A percentile compares a stretch with the other conserved stretches of the same genome.
phyloP scores from a whole-genome alignment of 305 asterid species.

The Rubia tinctorum region DNA sequence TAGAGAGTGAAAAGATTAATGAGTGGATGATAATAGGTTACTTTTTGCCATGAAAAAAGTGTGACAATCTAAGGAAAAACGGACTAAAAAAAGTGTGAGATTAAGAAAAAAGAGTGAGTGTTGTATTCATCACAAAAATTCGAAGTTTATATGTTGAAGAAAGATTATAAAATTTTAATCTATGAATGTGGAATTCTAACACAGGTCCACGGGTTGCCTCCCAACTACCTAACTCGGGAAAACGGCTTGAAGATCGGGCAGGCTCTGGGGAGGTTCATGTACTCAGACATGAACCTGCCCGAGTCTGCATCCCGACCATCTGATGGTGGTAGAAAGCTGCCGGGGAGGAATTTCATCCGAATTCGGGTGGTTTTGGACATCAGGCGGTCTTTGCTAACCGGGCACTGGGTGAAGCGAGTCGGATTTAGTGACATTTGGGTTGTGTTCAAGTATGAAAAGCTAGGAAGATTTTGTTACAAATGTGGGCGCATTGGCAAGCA shows the following conservation, averaged over 20 bases:
- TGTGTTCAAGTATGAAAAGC: slow-evolving; percentile 31
- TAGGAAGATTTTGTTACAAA: slow-evolving; percentile 27
- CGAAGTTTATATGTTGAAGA: too few relatives aligned
- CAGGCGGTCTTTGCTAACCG: slow-evolving; percentile 22
- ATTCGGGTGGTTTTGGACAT: slow-evolving; percentile 26
- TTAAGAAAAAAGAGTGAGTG: too few relatives aligned
- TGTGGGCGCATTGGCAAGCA: slow-evolving; percentile 30
- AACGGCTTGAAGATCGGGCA: slow-evolving; percentile 25
- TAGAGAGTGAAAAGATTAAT: too few relatives aligned
- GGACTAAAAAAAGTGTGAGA: too few relatives aligned
- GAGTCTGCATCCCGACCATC: neutral
- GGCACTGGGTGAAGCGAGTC: slow-evolving; percentile 21
- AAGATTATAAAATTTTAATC: too few relatives aligned
- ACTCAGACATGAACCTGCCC: neutral
- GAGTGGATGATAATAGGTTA: too few relatives aligned
- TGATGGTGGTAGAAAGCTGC: neutral
- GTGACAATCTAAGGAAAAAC: too few relatives aligned
- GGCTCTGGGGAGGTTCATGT: slow-evolving; percentile 15
- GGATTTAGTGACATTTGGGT: slow-evolving; percentile 21
- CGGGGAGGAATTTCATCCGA: slow-evolving; percentile 17
- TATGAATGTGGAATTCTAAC: neutral
- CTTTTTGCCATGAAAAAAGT: too few relatives aligned
- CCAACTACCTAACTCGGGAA: slow-evolving; percentile 17
- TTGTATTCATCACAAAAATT: too few relatives aligned
- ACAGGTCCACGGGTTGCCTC: slow-evolving; percentile 28